Evolutionary conservation across 2,329 filamentous ascomycete species (phyloP), one percentile per base, ranked within the genome.

Genomic region (Colletotrichum costaricense): DNA sequence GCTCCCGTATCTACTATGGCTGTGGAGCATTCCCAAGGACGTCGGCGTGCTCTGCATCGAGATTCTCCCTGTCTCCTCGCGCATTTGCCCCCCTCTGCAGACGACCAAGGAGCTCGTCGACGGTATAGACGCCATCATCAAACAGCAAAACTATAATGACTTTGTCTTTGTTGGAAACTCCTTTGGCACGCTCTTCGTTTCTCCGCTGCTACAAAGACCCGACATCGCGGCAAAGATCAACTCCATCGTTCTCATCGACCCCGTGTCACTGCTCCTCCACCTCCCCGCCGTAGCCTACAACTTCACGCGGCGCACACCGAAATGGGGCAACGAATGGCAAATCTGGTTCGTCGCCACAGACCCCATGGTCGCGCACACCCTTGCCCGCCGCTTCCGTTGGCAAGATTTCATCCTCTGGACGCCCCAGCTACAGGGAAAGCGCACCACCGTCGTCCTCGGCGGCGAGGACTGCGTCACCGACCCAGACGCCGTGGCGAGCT

Each of bases 271-370:
- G 63, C 82, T 93, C 68, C 85, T 94, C 46, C 92, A 94, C 78
- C 86, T 93, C 38, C 92, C 92, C 2, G 87, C 92, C 73, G 90
- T 94, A 28, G 90, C 92, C 6, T 94, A 91, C 84, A 94, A 94
- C 81, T 94, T 94, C 78, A 91, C 89, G 9, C 83, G 87, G 73
- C 82, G 88, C 26, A 79, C 75, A 66, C 89, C 89, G 2, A 82
- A 75, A 78, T 82, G 72, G 74, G 91, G 92, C 24, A 93, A 93
- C 75, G 91, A 94, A 80, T 91, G 90, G 84, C 88, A 92, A 78
- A 83, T 94, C 14, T 92, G 90, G 86, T 94, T 93, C 77, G 93
- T 93, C 78, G 93, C 90, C 14, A 91, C 88, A 65, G 93, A 94
- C 75, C 89, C 91, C 35, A 90, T 90, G 6, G 89, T 93, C 1